Percentiles rank a stretch among this genome's conserved stretches.
These are phyloP conservation scores for Corrigiola litoralis DNA, from an alignment of 179 eudicot species.

Conservation along the genomic window DNA sequence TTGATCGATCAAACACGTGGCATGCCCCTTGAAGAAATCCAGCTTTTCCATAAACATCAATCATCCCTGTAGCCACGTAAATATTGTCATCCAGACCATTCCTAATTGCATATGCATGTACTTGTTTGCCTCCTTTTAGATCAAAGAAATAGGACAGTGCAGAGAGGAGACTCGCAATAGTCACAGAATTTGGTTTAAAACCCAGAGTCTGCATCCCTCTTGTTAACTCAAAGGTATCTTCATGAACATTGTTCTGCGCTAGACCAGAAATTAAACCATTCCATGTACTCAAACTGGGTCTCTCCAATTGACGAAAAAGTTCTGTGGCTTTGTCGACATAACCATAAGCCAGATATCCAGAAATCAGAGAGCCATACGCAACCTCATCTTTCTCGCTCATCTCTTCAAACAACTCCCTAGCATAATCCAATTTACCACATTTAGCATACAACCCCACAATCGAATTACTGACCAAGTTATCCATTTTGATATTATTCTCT, in stretches of 20 bases:
- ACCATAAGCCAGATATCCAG: slow-evolving; percentile 64
- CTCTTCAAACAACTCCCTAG: slow-evolving; percentile 46
- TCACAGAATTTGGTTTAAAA: slow-evolving; percentile 51
- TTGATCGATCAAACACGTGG: slow-evolving; percentile 40
- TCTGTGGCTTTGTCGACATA: slow-evolving; percentile 52
- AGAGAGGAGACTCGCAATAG: slow-evolving; percentile 56
- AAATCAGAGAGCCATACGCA: slow-evolving; percentile 51
- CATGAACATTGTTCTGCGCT: slow-evolving; percentile 45
- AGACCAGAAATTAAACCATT: slow-evolving; percentile 57
- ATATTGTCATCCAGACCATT: slow-evolving; percentile 34
- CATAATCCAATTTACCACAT: slow-evolving; percentile 72
- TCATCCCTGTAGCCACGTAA: slow-evolving; percentile 47
- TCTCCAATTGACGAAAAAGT: slow-evolving; percentile 39
- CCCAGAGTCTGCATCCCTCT: slow-evolving; percentile 42
- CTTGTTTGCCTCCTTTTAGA: slow-evolving; percentile 44
- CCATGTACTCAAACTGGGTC: slow-evolving; percentile 56
- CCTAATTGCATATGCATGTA: slow-evolving; percentile 60
- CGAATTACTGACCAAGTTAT: slow-evolving; percentile 48
- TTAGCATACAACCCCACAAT: slow-evolving; percentile 55
- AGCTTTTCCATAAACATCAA: slow-evolving; percentile 54
- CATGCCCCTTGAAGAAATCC: slow-evolving; percentile 46
- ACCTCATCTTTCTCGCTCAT: slow-evolving; percentile 62
- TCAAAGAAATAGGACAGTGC: slow-evolving; percentile 38
- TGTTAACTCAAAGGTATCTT: slow-evolving; percentile 33
- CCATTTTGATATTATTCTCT: slow-evolving; percentile 38